These are phyloP conservation scores for Hippophae tibetana DNA, from an alignment of 306 rosid genomes.

Conservation along the genomic window DNA sequence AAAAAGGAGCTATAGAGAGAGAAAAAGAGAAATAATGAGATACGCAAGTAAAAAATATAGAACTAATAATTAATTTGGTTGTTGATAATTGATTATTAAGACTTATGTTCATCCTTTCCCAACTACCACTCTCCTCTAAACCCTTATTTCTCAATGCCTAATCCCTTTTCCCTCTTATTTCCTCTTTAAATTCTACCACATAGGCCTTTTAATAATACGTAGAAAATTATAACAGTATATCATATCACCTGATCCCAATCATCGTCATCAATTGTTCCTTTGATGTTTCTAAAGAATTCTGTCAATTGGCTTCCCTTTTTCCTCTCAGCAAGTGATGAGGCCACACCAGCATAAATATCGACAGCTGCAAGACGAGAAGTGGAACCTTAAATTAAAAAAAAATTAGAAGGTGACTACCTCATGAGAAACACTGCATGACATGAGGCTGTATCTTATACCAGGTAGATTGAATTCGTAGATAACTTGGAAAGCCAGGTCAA, in stretches of 20 bases:
- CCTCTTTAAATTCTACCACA: no score
- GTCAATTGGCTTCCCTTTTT: conserved; percentile 89
- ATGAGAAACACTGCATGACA: conserved; percentile 13
- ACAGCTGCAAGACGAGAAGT: conserved; percentile 53
- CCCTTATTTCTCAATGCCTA: no score
- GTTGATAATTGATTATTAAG: no score
- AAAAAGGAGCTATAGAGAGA: no score
- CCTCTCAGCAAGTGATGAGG: conserved; percentile 93
- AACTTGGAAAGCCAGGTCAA: conserved; percentile 92
- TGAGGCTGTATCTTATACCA: conserved; percentile 26
- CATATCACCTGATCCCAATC: conserved; percentile 92
- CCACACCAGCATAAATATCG: conserved; percentile 92
- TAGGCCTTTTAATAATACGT: neutral
- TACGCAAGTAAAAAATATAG: no score
- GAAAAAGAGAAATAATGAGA: no score
- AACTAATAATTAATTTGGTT: no score
- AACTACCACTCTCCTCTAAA: no score
- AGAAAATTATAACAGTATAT: conserved; percentile 8
- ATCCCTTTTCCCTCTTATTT: no score
- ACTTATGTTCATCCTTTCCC: no score
- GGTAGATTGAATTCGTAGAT: conserved; percentile 88
- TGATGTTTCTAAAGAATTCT: conserved; percentile 80
- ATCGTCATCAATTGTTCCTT: conserved; percentile 88
- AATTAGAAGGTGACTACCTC: conserved; percentile 3
- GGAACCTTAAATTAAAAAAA: conserved; percentile 14